Base-by-base conservation (phyloP, 352 stramenopile species). In the Lagenidium sp. region DNA sequence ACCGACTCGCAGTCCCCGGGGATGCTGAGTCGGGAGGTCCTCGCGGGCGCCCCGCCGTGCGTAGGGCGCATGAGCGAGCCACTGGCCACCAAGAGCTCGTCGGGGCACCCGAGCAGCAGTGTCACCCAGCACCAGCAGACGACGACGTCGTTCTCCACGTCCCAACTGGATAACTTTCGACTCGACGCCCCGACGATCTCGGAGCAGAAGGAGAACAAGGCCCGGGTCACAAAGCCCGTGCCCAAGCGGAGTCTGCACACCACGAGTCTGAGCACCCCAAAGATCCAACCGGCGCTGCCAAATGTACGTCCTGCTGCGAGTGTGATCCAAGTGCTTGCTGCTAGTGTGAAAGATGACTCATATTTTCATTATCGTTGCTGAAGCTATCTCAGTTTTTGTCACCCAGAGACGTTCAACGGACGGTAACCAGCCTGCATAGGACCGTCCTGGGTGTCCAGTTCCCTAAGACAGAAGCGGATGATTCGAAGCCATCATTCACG, bases 121-220 rank as follows among this genome's bases (percentile, higher is more conserved):
- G n/a, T n/a, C n/a, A n/a, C n/a, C n/a, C n/a, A n/a, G n/a, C n/a
- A n/a, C n/a, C n/a, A n/a, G n/a, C n/a, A n/a, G n/a, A n/a, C n/a
- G n/a, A n/a, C n/a, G n/a, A n/a, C 45, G 18, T 54, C 44, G 21
- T 60, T 47, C 36, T 60, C 45, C 4, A 55, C 52, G 4, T 41
- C 36, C 21, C 44, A 54, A 23, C 30, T 60, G 12, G 52, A 60
- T 16, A 19, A 25, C 28, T 60, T 55, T 20, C 49, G 43, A 16
- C n/a, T 60, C 34, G 53, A 59, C 16, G 26, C 35, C 23, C n/a
- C n/a, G n/a, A 23, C 8, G 1, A 25, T 16, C 18, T 4, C 38
- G 5, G 60, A 75, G 36, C 54, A 64, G 31, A 75, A 75, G 31
- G 49, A 56, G 35, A 70, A 49, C 30, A 62, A 71, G 22, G 10